Conservation (phyloP, 2,329 filamentous ascomycete genomes). For the Colletotrichum abscissum region DNA sequence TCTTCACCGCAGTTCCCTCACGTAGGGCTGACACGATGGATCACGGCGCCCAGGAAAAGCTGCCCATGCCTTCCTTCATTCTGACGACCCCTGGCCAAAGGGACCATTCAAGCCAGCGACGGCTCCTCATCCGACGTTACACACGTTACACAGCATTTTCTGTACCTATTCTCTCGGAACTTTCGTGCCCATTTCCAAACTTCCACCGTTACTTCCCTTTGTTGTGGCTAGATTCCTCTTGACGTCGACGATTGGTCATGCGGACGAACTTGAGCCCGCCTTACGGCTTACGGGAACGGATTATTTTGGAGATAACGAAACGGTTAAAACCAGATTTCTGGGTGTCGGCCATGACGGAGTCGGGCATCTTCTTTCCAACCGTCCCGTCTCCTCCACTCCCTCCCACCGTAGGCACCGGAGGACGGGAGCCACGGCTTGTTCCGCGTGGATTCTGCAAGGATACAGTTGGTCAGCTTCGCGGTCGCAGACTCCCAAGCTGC, state of each 20-base stretch:
- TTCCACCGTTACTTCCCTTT: constrained; percentile 4
- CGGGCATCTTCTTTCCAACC: neutral
- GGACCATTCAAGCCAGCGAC: neutral
- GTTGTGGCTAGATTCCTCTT: neutral
- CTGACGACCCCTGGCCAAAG: neutral
- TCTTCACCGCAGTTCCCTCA: neutral
- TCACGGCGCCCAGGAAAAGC: neutral
- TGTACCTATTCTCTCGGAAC: neutral
- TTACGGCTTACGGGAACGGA: neutral
- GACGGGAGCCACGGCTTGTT: constrained; percentile 1
- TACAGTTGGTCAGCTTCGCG: neutral
- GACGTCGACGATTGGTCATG: neutral
- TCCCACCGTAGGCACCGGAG: neutral
- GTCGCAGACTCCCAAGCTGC: neutral
- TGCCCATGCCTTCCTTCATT: constrained; percentile 8
- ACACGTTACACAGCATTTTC: constrained; percentile 26
- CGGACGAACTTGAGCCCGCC: neutral
- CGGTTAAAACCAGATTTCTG: neutral
- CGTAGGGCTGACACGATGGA: constrained; percentile 29
- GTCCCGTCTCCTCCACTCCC: neutral
- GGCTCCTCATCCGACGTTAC: constrained; percentile 16
- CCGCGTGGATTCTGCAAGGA: neutral
- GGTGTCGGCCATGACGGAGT: neutral
- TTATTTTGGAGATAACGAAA: neutral
- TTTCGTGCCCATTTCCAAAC: neutral